Percentiles rank a stretch among this genome's conserved stretches.
These are phyloP conservation scores for Pseudomassariella vexata DNA, from an alignment of 2,329 filamentous ascomycete species.

Conservation along the genomic window DNA sequence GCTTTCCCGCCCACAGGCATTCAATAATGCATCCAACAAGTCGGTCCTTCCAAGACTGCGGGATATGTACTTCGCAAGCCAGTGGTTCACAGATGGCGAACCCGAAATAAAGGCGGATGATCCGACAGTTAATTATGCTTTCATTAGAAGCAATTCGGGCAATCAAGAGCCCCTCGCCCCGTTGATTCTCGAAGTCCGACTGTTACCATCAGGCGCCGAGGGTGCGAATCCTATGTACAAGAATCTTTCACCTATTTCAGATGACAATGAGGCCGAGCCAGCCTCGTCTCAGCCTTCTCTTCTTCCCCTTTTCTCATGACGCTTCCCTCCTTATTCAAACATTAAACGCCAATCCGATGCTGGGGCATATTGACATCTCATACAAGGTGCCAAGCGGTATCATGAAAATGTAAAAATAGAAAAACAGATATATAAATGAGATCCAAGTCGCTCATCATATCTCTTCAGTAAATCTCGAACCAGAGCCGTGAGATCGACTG, in stretches of 20 bases:
- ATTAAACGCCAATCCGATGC: conserved; percentile 19
- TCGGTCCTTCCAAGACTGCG: too few species aligned
- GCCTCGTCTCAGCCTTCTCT: too few species aligned
- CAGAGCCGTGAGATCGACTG: conserved; percentile 22
- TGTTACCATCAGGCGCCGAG: too few species aligned
- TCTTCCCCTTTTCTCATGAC: conserved; percentile 9
- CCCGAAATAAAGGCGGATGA: not conserved
- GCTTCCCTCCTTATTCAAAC: conserved; percentile 14
- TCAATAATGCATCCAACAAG: too few species aligned
- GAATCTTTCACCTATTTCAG: too few species aligned
- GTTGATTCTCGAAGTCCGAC: too few species aligned
- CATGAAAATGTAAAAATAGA: conserved; percentile 15
- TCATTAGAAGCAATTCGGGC: conserved; percentile 4
- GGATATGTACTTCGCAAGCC: too few species aligned
- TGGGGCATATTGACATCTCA: conserved; percentile 14
- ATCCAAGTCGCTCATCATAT: conserved; percentile 25
- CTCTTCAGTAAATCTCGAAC: conserved; percentile 35
- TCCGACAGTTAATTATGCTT: conserved; percentile 5
- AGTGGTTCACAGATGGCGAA: too few species aligned
- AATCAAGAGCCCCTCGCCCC: not conserved
- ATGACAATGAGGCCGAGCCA: too few species aligned
- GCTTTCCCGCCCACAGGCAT: too few species aligned
- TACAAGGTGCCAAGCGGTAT: conserved; percentile 19
- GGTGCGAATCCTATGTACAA: too few species aligned
- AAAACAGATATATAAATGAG: conserved; percentile 12